Percentiles rank a stretch among this genome's conserved stretches.
Conservation (phyloP, 2,329 filamentous ascomycete species). For the Diaporthe ampelina region DNA sequence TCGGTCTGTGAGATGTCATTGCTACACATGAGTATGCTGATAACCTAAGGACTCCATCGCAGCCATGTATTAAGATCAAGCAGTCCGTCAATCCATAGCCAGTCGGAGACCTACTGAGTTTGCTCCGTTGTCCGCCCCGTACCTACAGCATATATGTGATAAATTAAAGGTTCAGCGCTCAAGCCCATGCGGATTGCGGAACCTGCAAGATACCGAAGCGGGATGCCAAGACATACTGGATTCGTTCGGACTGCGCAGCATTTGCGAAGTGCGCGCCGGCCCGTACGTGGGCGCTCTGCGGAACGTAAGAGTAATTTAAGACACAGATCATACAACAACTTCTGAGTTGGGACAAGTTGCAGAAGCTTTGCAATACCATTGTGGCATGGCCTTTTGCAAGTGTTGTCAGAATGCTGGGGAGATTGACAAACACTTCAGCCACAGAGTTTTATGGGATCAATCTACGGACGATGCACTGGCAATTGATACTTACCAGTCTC, state of each 20-base stretch:
- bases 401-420: no score
- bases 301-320: no score
- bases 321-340: no score
- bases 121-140: neutral
- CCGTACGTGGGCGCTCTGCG: no score
- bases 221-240: neutral
- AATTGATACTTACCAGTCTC: no score
- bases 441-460: no score
- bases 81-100: neutral
- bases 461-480: no score
- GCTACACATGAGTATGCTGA: no score
- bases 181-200: neutral
- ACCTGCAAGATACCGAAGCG: neutral
- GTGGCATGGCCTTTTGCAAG: no score
- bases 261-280: neutral
- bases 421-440: no score
- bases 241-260: neutral
- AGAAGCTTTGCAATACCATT: no score
- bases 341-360: no score
- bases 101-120: neutral
- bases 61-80: neutral
- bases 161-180: neutral
- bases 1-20: neutral
- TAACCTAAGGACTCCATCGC: neutral
- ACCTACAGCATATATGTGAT: neutral